phyloP scores from a whole-genome alignment of 1,284 basidiomycete genomes.

The Tilletia caries region DNA sequence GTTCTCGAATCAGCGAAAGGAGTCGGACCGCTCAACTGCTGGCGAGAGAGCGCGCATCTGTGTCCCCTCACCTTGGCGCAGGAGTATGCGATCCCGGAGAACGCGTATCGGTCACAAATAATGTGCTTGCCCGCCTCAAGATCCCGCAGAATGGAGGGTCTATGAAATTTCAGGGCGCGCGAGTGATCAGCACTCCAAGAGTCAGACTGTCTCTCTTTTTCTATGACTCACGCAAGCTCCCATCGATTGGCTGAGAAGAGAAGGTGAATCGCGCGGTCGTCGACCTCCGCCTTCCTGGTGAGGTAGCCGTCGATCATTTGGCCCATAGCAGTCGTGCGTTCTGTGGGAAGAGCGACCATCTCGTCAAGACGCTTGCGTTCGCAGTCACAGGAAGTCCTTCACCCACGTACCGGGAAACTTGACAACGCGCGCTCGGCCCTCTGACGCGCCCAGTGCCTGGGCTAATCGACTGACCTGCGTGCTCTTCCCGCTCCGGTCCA shows the following conservation, averaged over 20 bases:
- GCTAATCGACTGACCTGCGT: constrained; percentile 48
- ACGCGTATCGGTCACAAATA: constrained; percentile 91
- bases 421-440: constrained; percentile 21
- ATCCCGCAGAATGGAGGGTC: constrained; percentile 60
- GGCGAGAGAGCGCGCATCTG: neutral
- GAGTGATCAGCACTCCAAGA: constrained; percentile 4
- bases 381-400: no score
- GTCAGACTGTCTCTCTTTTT: no score
- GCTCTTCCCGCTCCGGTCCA: constrained; percentile 51
- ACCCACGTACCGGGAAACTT: constrained; percentile 40
- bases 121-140: constrained; percentile 69
- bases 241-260: constrained; percentile 96
- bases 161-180: neutral
- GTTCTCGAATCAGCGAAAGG: neutral
- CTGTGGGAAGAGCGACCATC: constrained; percentile 58
- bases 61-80: constrained; percentile 71
- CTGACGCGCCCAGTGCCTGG: neutral
- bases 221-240: constrained; percentile 79
- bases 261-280: constrained; percentile 87
- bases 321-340: constrained; percentile 86
- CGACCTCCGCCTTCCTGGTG: constrained; percentile 72
- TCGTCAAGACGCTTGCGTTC: no score
- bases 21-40: no score
- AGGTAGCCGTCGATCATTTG: constrained; percentile 92
- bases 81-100: constrained; percentile 93